Base-by-base conservation (phyloP, 139 green algal species). In the Gonium pectorale region DNA sequence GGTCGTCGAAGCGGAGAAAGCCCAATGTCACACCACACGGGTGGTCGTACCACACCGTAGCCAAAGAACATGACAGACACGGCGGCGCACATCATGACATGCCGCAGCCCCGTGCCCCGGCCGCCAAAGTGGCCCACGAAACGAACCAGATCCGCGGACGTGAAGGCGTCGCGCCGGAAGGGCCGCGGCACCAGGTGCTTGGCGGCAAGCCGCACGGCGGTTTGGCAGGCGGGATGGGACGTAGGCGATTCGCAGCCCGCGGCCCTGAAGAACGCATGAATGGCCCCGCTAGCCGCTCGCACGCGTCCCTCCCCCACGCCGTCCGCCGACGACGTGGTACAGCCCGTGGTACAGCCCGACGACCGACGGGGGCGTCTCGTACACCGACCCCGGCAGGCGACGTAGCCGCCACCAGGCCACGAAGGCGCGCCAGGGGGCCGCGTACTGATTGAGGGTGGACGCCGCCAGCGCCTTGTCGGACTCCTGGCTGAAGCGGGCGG, bases 1-100 rank as follows among this genome's bases (percentile, higher is more conserved):
- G 7, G 49, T 66, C 71, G 49, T 80, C 71, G 49, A 67, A 80
- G 29, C 71, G 71, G 21, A 80, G 52, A 33, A 80, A 64, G 4
- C n/a, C n/a, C n/a, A n/a, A n/a, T n/a, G n/a, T n/a, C n/a, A n/a
- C n/a, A n/a, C n/a, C n/a, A n/a, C n/a, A n/a, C n/a, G n/a, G n/a
- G n/a, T n/a, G n/a, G n/a, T n/a, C n/a, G n/a, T n/a, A n/a, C n/a
- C n/a, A n/a, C n/a, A n/a, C n/a, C n/a, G n/a, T n/a, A n/a, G n/a
- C 41, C 73, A 8, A 21, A 22, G 54, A 79, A 79, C 70, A 79
- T 79, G 49, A 79, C 11, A 3, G 70, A 19, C 17, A 79, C 21
- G 31, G 46, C 46, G 2, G 70, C 21, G 29, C 59, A 54, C 46
- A 49, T 66, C 49, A 79, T 66, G 3, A 79, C 9, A 27, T 77